A percentile compares a stretch with the other conserved stretches of the same genome.
Conservation (phyloP, 2,329 filamentous ascomycete species). For the Tolypocladium tropicale region DNA sequence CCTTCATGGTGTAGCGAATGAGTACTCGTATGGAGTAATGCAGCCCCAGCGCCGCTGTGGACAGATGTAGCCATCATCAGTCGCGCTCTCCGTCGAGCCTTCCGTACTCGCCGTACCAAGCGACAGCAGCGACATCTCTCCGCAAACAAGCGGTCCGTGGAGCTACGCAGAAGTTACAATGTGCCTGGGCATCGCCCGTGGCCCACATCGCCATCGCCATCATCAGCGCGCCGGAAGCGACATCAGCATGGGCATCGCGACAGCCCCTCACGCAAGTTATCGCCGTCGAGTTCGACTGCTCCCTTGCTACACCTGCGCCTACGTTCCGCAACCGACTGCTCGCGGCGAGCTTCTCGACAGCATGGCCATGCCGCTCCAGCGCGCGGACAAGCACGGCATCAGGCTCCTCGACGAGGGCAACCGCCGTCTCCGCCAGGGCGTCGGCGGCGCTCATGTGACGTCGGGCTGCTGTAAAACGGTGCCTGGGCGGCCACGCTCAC, state of each 20-base stretch:
- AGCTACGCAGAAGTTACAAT: neutral
- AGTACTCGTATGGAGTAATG: too few species aligned
- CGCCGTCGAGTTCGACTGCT: constrained; percentile 42
- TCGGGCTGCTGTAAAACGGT: neutral
- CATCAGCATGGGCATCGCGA: constrained; percentile 4
- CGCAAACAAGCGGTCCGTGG: neutral
- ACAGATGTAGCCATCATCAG: neutral
- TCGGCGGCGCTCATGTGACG: neutral
- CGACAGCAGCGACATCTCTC: too few species aligned
- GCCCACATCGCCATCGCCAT: neutral
- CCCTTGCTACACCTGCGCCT: constrained; percentile 20
- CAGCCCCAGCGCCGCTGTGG: too few species aligned
- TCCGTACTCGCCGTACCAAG: too few species aligned
- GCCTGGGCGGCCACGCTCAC: neutral
- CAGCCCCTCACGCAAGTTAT: constrained; percentile 37
- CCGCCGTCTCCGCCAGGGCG: neutral
- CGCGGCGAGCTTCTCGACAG: neutral
- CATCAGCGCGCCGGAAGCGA: neutral
- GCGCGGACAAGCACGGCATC: constrained; percentile 18
- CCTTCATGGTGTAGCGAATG: too few species aligned
- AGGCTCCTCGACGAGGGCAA: neutral
- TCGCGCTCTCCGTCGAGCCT: too few species aligned
- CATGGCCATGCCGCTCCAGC: constrained; percentile 12
- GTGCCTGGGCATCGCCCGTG: too few species aligned
- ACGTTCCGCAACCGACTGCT: constrained; percentile 22